Conservation (phyloP, 1,284 basidiomycete genomes). For the Porodaedalea pini region DNA sequence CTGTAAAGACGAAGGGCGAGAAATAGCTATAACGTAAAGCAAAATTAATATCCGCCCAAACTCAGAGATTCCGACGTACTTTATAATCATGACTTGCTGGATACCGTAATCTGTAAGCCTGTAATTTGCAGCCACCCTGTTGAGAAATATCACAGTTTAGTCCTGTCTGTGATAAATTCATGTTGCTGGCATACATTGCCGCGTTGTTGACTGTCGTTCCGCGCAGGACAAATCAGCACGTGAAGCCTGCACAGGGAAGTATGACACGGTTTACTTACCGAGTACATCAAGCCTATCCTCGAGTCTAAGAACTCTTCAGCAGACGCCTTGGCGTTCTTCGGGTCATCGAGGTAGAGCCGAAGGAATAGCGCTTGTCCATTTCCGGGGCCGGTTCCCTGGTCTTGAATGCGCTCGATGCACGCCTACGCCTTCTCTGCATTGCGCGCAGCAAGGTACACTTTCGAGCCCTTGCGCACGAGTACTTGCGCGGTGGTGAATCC, state of each 20-base stretch:
- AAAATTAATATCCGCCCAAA: no score
- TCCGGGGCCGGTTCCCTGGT: slow-evolving; percentile 6
- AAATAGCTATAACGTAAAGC: slow-evolving; percentile 4
- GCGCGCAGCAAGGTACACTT: slow-evolving; percentile 23
- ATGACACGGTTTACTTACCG: slow-evolving; percentile 1
- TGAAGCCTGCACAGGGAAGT: no score
- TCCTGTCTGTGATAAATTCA: background rate
- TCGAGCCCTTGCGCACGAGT: slow-evolving; percentile 22
- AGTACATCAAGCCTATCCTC: slow-evolving; percentile 16
- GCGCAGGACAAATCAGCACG: no score
- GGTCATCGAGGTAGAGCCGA: slow-evolving; percentile 12
- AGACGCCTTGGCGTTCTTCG: slow-evolving; percentile 4
- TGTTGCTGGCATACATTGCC: slow-evolving; percentile 1
- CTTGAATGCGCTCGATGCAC: slow-evolving; percentile 11
- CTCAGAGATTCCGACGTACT: no score
- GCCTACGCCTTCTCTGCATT: slow-evolving; percentile 19
- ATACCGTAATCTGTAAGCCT: background rate
- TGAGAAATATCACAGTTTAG: no score
- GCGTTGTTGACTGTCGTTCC: slow-evolving; percentile 17
- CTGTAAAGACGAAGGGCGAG: slow-evolving; percentile 7
- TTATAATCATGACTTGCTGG: background rate
- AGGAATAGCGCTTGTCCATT: slow-evolving; percentile 3
- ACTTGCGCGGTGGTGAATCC: slow-evolving; percentile 22
- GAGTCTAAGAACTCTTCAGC: slow-evolving; percentile 14
- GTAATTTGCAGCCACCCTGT: background rate